Percentiles rank a stretch among this genome's conserved stretches.
These are phyloP conservation scores for Cyclocybe cylindracea DNA, from an alignment of 768 basidiomycete species.

Conservation along the genomic window DNA sequence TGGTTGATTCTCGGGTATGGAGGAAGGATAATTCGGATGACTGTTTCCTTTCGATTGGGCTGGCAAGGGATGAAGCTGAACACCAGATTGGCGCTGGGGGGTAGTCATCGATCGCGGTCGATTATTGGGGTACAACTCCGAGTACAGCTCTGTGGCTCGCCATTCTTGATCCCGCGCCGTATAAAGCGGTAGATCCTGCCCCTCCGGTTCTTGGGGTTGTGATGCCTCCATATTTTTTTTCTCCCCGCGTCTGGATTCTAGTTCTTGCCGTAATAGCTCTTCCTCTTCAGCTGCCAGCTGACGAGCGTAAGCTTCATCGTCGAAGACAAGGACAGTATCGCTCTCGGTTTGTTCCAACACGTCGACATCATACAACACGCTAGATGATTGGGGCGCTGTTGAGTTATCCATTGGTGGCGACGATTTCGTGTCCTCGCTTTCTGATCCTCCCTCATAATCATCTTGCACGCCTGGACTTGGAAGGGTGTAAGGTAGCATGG, in stretches of 20 bases:
- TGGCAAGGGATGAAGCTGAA: no score
- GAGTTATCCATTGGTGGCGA: neutral
- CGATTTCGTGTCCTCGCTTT: neutral
- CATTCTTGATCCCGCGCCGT: no score
- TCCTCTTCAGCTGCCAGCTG: slow-evolving; percentile 42
- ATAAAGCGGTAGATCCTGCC: no score
- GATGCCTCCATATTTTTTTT: slow-evolving; percentile 10
- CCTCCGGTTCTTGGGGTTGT: neutral
- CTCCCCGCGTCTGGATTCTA: slow-evolving; percentile 9
- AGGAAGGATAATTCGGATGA: neutral
- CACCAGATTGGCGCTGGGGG: no score
- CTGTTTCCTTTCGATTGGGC: no score
- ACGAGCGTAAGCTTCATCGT: slow-evolving; percentile 48
- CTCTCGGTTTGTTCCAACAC: neutral
- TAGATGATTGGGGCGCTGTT: neutral
- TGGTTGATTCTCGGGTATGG: neutral
- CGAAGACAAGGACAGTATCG: slow-evolving; percentile 25
- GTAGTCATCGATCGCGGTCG: no score
- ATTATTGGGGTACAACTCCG: no score
- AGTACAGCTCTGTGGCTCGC: no score
- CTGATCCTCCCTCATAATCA: neutral
- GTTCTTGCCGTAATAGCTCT: slow-evolving; percentile 16
- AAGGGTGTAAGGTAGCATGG: slow-evolving; percentile 17
- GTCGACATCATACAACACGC: neutral
- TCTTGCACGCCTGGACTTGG: slow-evolving; percentile 5